phyloP scores from a whole-genome alignment of 768 basidiomycete species.

The Trametes punicea region DNA sequence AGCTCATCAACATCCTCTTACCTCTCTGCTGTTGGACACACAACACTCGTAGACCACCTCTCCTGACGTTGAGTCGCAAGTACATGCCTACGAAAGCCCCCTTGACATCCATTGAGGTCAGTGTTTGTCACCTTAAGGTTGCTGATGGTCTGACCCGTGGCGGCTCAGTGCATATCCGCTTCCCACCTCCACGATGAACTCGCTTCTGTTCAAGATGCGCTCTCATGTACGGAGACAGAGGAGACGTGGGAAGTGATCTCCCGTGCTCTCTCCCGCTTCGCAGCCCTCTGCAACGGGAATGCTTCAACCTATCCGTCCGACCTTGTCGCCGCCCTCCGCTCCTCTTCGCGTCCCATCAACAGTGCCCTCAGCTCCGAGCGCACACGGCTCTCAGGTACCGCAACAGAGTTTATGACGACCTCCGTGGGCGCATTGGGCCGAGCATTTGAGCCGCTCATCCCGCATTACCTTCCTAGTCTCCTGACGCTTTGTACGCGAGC shows the following conservation, averaged over 20 bases:
- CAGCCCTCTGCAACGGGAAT: slow-evolving; percentile 47
- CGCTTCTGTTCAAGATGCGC: slow-evolving; percentile 39
- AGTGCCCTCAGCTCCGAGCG: slow-evolving; percentile 70
- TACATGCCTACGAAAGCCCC: slow-evolving; percentile 19
- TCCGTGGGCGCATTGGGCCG: slow-evolving; percentile 54
- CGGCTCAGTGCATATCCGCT: slow-evolving; percentile 33
- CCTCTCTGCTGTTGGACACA: background rate
- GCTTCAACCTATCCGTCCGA: slow-evolving; percentile 50
- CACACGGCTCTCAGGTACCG: slow-evolving; percentile 62
- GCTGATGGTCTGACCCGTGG: background rate
- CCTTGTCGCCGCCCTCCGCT: slow-evolving; percentile 48
- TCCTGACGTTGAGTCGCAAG: background rate
- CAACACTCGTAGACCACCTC: background rate
- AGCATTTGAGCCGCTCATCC: slow-evolving; percentile 64
- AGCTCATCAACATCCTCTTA: background rate
- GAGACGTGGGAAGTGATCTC: slow-evolving; percentile 76
- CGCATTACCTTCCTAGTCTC: slow-evolving; percentile 66
- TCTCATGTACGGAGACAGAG: slow-evolving; percentile 62
- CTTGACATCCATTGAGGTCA: slow-evolving; percentile 16
- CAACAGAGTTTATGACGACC: slow-evolving; percentile 57
- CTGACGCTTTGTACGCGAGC: slow-evolving; percentile 66
- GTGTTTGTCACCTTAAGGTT: background rate
- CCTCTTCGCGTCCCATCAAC: slow-evolving; percentile 50
- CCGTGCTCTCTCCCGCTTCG: slow-evolving; percentile 45
- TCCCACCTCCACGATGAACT: slow-evolving; percentile 37